Conservation (phyloP, 176 grass and related monocot genomes). For the Aegilops sharonensis region DNA sequence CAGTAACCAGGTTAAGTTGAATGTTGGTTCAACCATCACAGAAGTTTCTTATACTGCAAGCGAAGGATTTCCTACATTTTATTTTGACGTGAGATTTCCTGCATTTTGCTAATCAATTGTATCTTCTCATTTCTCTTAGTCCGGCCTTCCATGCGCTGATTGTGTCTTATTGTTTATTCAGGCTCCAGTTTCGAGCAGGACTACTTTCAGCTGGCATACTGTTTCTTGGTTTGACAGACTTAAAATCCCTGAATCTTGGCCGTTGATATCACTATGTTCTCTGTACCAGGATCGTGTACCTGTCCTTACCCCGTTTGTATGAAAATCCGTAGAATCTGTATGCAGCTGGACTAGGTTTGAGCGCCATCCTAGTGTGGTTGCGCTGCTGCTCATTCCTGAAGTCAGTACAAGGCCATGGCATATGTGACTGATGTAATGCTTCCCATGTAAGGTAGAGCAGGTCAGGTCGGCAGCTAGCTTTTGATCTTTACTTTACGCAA, state of each 20-base stretch:
- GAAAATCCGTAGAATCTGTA: background rate
- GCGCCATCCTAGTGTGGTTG: background rate
- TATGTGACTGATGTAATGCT: background rate
- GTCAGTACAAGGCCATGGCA: background rate
- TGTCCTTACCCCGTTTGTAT: background rate
- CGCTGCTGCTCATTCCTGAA: background rate
- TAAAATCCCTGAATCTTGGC: background rate
- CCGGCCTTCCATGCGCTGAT: background rate
- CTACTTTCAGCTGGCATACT: background rate
- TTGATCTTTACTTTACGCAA: background rate
- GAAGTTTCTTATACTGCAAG: background rate
- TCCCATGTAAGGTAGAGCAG: background rate
- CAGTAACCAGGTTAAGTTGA: background rate
- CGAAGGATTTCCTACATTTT: background rate
- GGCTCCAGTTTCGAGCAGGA: background rate
- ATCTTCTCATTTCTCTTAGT: background rate
- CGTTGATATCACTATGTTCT: background rate
- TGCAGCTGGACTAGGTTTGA: background rate
- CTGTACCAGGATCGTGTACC: background rate
- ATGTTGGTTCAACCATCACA: background rate
- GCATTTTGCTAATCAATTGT: background rate
- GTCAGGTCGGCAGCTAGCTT: constrained; percentile 5
- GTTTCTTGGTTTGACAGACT: background rate
- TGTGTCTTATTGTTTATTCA: background rate
- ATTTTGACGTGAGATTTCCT: background rate